Evolutionary conservation across 2,329 filamentous ascomycete genomes (phyloP), one percentile per base, ranked within the genome.

Genomic region (Cordyceps pruinosa): DNA sequence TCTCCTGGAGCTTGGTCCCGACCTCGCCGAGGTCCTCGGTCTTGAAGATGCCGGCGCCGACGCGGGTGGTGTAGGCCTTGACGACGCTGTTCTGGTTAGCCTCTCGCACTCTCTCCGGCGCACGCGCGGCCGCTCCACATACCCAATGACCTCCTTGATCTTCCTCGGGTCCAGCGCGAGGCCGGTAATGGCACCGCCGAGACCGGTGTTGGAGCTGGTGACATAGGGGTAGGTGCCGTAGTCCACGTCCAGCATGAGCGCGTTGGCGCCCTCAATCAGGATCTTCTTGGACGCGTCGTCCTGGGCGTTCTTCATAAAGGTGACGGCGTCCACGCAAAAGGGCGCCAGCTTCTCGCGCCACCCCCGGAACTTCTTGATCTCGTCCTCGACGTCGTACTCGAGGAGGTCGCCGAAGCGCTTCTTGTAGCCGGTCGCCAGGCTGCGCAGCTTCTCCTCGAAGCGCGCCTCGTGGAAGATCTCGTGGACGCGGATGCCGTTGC

Each of bases 381-480:
- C 35, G 35, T 15, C 35, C 17, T 39, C 17, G 13, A 39, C 17
- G 17, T 39, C 17, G 35, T 39, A 39, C 13, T n/a, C 17, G 35
- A 39, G 17, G 15, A 39, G 17, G 5, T 39, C 35, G 15, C 35
- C 35, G 35, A 39, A 39, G 35, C 35, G 35, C 17, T 39, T 39
- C 7, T 8, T 15, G 17, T 39, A 39, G 15, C 35, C 35, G 19
- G 2, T n/a, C 8, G 35, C 35, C 17, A 39, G 19, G 2, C 17
- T 7, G 15, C 17, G 15, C 15, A 39, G 5, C 35, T n/a, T 39
- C 35, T 39, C 19, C 17, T 39, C 35, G 19, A n/a, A n/a, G 8
- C 78, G 68, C 41, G 80, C 74, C 67, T 83, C 78, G 67, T 88
- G 75, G 68, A 90, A 89, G 61, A 90, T 76, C 57, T 90, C 86